These are phyloP conservation scores for Pichia sp. DNA, from an alignment of 1,139 yeast species.

Conservation along the genomic window DNA sequence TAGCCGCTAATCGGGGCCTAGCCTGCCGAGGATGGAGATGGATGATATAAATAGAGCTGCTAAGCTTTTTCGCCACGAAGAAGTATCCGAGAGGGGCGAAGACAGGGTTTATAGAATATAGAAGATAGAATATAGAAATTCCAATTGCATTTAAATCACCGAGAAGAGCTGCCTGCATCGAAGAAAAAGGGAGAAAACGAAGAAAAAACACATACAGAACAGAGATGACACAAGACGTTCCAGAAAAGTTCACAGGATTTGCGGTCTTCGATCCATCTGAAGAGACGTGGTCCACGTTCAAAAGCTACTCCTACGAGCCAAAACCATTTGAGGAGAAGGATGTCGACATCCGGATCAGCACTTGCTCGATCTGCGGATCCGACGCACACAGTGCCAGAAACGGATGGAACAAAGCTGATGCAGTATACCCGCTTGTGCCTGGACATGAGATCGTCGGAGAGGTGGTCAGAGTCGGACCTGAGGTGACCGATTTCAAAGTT, in stretches of 20 bases:
- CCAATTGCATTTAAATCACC: no score
- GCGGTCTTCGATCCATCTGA: conserved; percentile 34
- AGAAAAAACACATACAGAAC: no score
- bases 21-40: not conserved
- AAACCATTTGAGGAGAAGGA: conserved; percentile 56
- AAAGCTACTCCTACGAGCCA: conserved; percentile 34
- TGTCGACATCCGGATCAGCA: conserved; percentile 42
- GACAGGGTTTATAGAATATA: not conserved
- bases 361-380: conserved; percentile 63
- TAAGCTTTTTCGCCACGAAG: not conserved
- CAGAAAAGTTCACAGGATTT: conserved; percentile 38
- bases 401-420: conserved; percentile 37
- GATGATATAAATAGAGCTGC: not conserved
- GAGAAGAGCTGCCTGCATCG: no score
- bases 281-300: conserved; percentile 37
- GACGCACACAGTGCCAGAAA: conserved; percentile 43
- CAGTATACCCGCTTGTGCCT: conserved; percentile 33
- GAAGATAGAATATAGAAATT: not conserved
- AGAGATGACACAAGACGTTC: conserved; percentile 21
- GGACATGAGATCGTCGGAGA: conserved; percentile 50
- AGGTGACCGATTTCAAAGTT: conserved; percentile 43
- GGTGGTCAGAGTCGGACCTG: conserved; percentile 43
- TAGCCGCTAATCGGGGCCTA: not conserved
- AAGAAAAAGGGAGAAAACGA: no score
- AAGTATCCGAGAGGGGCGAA: not conserved